Evolutionary conservation across 176 grass and related monocot genomes (phyloP), one percentile per base, ranked within the genome.

Genomic region (Puccinellia tenuiflora): DNA sequence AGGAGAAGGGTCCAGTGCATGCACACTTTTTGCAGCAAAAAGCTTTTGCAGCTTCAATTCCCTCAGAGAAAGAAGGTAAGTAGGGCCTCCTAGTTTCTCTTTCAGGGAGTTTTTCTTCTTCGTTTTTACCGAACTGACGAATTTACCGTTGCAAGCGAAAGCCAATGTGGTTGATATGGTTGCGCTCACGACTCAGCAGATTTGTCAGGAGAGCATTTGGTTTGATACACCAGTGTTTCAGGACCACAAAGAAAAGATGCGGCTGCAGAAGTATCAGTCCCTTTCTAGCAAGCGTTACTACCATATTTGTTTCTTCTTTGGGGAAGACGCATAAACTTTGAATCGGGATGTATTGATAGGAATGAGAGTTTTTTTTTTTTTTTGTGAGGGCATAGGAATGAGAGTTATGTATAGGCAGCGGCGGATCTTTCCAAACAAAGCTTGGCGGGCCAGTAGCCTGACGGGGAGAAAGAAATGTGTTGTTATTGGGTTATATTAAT

Each of bases 201-300:
- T 17, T 8, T 61, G 73, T 83, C 73, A 83, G 53, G 37, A 71
- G 34, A 29, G 72, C 59, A 87, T 59, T 83, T 77, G 7, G 43
- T 73, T 9, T n/a, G 84, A 52, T 73, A 6, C 54, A 45, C 68
- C 29, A 50, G 60, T 59, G 35, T 84, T 75, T 52, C 56, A 76
- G 81, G 82, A 66, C 72, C 82, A 76, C 72, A 66, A 38, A 26
- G 43, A 84, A 84, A 65, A 76, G 30, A 65, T 76, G 30, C 22
- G 47, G 17, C 71, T 16, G 30, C n/a, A 66, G 76, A n/a, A 66
- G 13, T 66, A 38, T 76, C 9, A 12, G 16, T 16, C 59, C 55
- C 40, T 62, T 60, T 39, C 8, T 39, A 29, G 31, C 21, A n/a
- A 66, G 18, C 39, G 12, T 65, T 66, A 76, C 16, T 52, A 34